Base-by-base conservation (phyloP, 1,284 basidiomycete species). In the Uromyces viciae-fabae region DNA sequence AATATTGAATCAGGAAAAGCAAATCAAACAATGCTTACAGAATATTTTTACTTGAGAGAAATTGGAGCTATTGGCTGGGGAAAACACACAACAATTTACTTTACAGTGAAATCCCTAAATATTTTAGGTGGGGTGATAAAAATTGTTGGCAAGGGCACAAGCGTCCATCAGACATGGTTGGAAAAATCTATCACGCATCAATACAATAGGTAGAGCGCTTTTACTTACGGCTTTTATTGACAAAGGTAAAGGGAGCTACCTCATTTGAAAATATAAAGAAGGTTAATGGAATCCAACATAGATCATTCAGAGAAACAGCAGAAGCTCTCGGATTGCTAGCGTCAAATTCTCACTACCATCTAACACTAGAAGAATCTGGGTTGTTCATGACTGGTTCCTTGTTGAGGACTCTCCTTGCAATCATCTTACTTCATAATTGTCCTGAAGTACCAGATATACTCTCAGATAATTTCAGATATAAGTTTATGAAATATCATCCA, bases 101-200 rank as follows among this genome's bases (percentile, higher is more conserved):
- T 2, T 42, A 60, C 28, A 7, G 7, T 3, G 33, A 60, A n/a
- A 31, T 72, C 11, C 69, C 69, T 8, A 0, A 1, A 31, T 28
- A 66, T 7, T 66, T 66, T 22, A 28, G 36, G 8, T 66, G 62
- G 62, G 28, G 19, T n/a, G n/a, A n/a, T n/a, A n/a, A n/a, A n/a
- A n/a, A n/a, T n/a, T n/a, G n/a, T n/a, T n/a, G n/a, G n/a, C n/a
- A n/a, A n/a, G n/a, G n/a, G n/a, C n/a, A n/a, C n/a, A n/a, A n/a
- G n/a, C n/a, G n/a, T n/a, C n/a, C n/a, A 28, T 40, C 36, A 14
- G 36, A 25, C 15, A 43, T 43, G 36, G 38, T 68, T 42, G 64
- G 64, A n/a, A 76, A 86, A 0, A 88, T 88, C 85, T 87, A 86
- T 72, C 87, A 85, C 83, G 83, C 85, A 4, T 77, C 82, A n/a